Base-by-base conservation (phyloP, 106 monocot genomes). In the Alisma plantagoaquatica region DNA sequence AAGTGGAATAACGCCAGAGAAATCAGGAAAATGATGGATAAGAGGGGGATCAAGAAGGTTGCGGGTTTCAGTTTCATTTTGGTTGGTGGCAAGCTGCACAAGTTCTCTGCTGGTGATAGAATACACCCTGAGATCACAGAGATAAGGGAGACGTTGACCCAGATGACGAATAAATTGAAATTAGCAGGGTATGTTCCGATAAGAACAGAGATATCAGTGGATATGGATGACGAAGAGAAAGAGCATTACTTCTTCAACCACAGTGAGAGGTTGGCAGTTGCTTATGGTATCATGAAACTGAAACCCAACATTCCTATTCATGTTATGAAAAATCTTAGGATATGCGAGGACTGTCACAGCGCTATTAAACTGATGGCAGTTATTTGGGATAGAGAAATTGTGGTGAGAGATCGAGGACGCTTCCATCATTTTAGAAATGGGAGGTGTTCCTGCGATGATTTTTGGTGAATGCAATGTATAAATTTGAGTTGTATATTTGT, bases 181-280 rank as follows among this genome's bases (percentile, higher is more conserved):
- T 61, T 23, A 5, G 70, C 70, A 6, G 84, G 84, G 0, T 91
- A 91, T 42, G 26, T 35, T 11, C 76, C 84, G 0, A 56, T 35
- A n/a, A 44, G 49, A 51, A 56, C 68, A 18, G 54, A 56, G 10
- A 62, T 91, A 30, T 31, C 63, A 16, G 31, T 67, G 15, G 71
- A 66, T 35, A 30, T 91, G 25, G 74, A 84, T 45, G 83, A 77
- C 12, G 90, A 84, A 58, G 80, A 90, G 43, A 89, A 70, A 48
- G 89, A 90, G 28, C 65, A 62, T 30, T 54, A 74, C 27, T 63
- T 75, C 23, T 74, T 68, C 16, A 64, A 52, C 23, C 90, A 91
- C 44, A 91, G 84, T 45, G 90, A 91, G 61, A 91, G 74, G 65
- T 75, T 80, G 24, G 83, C 90, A 2, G 62, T 90, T 56, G 90